A percentile compares a stretch with the other conserved stretches of the same genome.
Evolutionary conservation across 2,329 filamentous ascomycete genomes (phyloP).

Genomic region (Penicillium concentricum): DNA sequence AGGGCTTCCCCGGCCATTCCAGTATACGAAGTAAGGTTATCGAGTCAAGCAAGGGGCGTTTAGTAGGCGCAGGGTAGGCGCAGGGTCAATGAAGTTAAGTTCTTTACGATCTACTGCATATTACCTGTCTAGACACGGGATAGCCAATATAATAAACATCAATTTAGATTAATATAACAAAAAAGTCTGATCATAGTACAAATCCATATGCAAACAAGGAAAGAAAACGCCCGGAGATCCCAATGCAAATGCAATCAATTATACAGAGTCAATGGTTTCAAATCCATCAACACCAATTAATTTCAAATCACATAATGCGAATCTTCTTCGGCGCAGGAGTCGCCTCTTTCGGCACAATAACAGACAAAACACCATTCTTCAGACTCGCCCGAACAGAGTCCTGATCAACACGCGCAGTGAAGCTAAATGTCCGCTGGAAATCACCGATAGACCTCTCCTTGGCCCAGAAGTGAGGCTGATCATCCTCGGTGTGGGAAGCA

Average conservation of each 20-base stretch:
- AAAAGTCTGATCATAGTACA: not conserved
- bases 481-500: constrained; percentile 13
- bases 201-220: not conserved
- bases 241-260: constrained; percentile 9
- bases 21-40: not conserved
- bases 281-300: not conserved
- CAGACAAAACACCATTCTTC: constrained; percentile 58
- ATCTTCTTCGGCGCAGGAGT: constrained; percentile 53
- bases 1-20: not conserved
- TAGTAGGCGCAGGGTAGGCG: not conserved
- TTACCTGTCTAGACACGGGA: constrained; percentile 1
- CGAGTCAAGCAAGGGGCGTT: not conserved
- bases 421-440: constrained; percentile 58
- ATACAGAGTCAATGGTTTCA: not conserved
- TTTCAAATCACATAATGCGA: constrained; percentile 48
- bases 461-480: constrained; percentile 53
- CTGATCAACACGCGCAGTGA: constrained; percentile 57
- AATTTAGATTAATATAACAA: not conserved
- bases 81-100: not conserved
- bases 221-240: not conserved
- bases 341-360: constrained; percentile 56
- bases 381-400: constrained; percentile 58
- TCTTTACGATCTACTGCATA: not conserved
- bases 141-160: not conserved
- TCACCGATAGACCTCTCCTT: constrained; percentile 58